These are phyloP conservation scores for Hypericum perforatum DNA, from an alignment of 345 rosid genomes.

Conservation along the genomic window DNA sequence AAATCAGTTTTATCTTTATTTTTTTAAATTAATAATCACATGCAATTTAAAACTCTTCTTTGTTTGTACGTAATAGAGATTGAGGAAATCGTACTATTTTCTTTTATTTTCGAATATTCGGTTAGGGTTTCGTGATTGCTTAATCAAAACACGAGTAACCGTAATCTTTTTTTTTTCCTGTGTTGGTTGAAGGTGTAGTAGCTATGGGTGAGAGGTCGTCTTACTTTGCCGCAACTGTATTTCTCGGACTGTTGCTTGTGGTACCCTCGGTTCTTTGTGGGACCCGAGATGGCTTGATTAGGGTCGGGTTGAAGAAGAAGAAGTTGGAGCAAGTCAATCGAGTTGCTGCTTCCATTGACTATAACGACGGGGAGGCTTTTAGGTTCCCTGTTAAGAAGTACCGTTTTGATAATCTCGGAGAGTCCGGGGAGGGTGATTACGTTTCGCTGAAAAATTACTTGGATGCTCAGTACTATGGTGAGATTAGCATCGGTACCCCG, in stretches of 20 bases:
- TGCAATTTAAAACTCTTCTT: too few relatives aligned
- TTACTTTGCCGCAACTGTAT: constrained; percentile 6
- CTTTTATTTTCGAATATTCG: too few relatives aligned
- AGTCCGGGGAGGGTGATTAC: constrained; percentile 11
- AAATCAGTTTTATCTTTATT: too few relatives aligned
- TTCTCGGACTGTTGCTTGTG: constrained; percentile 23
- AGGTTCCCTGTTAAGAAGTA: not conserved
- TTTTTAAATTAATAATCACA: too few relatives aligned
- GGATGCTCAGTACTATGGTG: constrained; percentile 52
- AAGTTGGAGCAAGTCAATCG: constrained; percentile 9
- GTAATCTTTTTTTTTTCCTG: too few relatives aligned
- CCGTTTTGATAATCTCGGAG: not conserved
- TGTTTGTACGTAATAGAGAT: too few relatives aligned
- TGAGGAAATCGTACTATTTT: too few relatives aligned
- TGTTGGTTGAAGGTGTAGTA: too few relatives aligned
- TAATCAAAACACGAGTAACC: too few relatives aligned
- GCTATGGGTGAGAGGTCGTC: constrained; percentile 30
- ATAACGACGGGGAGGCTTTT: not conserved
- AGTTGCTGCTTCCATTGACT: constrained; percentile 2
- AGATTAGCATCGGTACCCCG: constrained; percentile 54
- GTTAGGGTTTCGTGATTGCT: too few relatives aligned
- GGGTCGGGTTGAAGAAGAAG: constrained; percentile 17
- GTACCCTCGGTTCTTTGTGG: constrained; percentile 12
- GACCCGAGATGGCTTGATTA: constrained; percentile 10
- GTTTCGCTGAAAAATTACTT: constrained; percentile 47